Evolutionary conservation across 2,329 filamentous ascomycete genomes (phyloP).

Genomic region (Zymoseptoria pseudotritici): DNA sequence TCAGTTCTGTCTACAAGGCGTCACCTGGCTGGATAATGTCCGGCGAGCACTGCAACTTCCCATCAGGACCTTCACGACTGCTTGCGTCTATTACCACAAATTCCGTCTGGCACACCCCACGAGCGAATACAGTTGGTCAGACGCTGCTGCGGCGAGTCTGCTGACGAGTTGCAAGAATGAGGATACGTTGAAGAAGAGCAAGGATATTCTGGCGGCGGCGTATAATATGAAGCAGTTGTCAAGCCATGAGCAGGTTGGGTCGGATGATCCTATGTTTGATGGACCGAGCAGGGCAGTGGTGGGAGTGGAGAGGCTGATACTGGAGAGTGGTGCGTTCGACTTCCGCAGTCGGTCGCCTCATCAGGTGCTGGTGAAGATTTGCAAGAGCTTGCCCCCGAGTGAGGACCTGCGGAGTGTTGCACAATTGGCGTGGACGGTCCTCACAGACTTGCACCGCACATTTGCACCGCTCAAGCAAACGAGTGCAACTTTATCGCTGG

Average conservation of each 20-base stretch:
- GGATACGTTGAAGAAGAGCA: conserved; percentile 94
- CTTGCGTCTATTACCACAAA: conserved; percentile 87
- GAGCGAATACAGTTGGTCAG: conserved; percentile 71
- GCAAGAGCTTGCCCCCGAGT: conserved; percentile 32
- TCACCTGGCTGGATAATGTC: conserved; percentile 82
- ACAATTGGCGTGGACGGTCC: conserved; percentile 69
- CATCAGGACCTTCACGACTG: conserved; percentile 84
- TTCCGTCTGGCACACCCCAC: conserved; percentile 83
- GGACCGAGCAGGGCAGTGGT: conserved; percentile 71
- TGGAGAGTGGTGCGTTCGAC: conserved; percentile 89
- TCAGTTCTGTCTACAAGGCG: conserved; percentile 71
- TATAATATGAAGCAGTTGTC: conserved; percentile 69
- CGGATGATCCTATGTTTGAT: conserved; percentile 83
- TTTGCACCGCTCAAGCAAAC: conserved; percentile 87
- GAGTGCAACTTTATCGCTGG: conserved; percentile 75
- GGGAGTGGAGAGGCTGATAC: conserved; percentile 81
- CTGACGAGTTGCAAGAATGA: conserved; percentile 96
- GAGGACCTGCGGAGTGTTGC: conserved; percentile 36
- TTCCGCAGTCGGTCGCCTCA: conserved; percentile 86
- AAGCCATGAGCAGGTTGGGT: conserved; percentile 58
- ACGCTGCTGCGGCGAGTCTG: conserved; percentile 79
- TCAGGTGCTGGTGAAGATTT: conserved; percentile 72
- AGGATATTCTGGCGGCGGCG: conserved; percentile 82
- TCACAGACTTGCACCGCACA: conserved; percentile 85
- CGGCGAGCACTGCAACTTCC: conserved; percentile 75